These are phyloP conservation scores for Adenanthera pavonina DNA, from an alignment of 306 rosid genomes.

Conservation along the genomic window DNA sequence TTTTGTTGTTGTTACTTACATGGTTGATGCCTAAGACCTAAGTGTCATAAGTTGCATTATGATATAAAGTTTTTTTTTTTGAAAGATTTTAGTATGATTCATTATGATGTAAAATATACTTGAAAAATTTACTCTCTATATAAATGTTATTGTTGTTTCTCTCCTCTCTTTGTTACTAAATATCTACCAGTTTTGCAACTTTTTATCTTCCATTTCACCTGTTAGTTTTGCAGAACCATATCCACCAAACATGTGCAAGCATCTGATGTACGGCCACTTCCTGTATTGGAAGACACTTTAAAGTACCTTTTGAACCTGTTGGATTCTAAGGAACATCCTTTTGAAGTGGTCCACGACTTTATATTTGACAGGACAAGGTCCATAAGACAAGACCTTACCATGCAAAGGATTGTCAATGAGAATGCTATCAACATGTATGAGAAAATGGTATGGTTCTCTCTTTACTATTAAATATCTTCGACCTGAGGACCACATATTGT, in stretches of 20 bases:
- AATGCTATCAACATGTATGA: conserved; percentile 75
- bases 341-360: conserved; percentile 87
- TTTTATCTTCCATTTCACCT: conserved; percentile 34
- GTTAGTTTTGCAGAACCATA: conserved; percentile 91
- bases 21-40: neutral
- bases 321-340: conserved; percentile 63
- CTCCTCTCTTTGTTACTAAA: conserved; percentile 21
- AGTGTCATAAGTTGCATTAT: conserved; percentile 24
- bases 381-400: conserved; percentile 88
- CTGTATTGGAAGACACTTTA: conserved; percentile 76
- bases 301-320: conserved; percentile 62
- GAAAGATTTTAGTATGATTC: conserved; percentile 8
- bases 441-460: conserved; percentile 67
- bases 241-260: conserved; percentile 60
- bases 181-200: conserved; percentile 20
- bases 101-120: neutral
- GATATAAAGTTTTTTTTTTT: conserved; percentile 8
- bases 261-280: conserved; percentile 82
- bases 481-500: conserved; percentile 16
- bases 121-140: neutral
- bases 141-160: conserved; percentile 1
- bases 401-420: conserved; percentile 69
- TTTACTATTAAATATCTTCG: conserved; percentile 17
- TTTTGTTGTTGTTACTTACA: neutral
- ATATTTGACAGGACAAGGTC: conserved; percentile 93